phyloP scores from a whole-genome alignment of 2,329 filamentous ascomycete genomes.

The Onygenales sp. region DNA sequence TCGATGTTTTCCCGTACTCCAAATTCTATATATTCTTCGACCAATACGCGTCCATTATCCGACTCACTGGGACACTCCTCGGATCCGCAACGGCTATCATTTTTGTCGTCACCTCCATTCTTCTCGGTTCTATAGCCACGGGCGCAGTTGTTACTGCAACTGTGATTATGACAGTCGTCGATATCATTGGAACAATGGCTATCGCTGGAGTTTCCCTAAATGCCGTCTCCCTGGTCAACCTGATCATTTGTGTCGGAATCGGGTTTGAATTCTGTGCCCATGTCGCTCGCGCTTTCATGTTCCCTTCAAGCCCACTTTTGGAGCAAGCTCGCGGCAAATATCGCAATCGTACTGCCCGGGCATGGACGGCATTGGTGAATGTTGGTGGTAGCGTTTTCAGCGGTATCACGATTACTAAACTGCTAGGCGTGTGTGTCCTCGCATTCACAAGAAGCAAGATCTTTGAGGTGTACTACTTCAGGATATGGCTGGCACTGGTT shows the following conservation, averaged over 20 bases:
- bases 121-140: conserved; percentile 77
- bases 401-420: conserved; percentile 91
- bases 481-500: conserved; percentile 88
- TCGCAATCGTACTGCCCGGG: conserved; percentile 70
- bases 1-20: conserved; percentile 90
- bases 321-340: conserved; percentile 70
- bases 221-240: conserved; percentile 87
- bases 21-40: conserved; percentile 99
- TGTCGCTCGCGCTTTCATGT: conserved; percentile 91
- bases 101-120: conserved; percentile 64
- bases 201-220: conserved; percentile 82
- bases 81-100: conserved; percentile 79
- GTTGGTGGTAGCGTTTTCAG: conserved; percentile 92
- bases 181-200: conserved; percentile 94
- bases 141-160: conserved; percentile 75
- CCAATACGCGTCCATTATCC: conserved; percentile 80
- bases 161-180: conserved; percentile 85
- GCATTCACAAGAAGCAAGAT: conserved; percentile 97
- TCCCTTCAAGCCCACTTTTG: conserved; percentile 73
- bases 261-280: conserved; percentile 96
- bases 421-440: conserved; percentile 81
- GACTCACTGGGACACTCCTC: conserved; percentile 68
- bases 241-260: conserved; percentile 95
- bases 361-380: conserved; percentile 89
- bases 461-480: conserved; percentile 98